Evolutionary conservation across 2,329 filamentous ascomycete species (phyloP), one percentile per base, ranked within the genome.

Genomic region (Curvularia verruculosa): DNA sequence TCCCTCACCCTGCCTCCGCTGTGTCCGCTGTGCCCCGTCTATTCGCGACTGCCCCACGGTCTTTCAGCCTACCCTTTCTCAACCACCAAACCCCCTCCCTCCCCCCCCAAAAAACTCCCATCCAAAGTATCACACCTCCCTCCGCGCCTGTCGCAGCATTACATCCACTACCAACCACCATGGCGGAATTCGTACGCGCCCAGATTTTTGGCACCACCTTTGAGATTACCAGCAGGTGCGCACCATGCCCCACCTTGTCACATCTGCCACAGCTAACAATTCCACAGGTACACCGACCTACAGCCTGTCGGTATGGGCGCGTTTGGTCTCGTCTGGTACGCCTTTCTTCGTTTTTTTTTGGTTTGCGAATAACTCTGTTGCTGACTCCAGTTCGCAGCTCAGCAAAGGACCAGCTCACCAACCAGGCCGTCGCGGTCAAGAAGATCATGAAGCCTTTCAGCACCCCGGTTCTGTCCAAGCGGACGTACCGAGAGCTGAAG

Each of bases 371-470:
- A 18, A 46, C 26, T 19, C 36, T 52, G 50, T 44, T n/a, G 57
- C 61, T 69, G 36, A 75, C 59, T 15, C 15, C 19, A 8, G 49
- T n/a, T 9, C 56, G 51, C 76, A 98, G 94, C 81, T 98, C 95
- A 64, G 95, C 95, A 56, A 94, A 92, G 81, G 95, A 99, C 79
- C 93, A 98, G 82, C 92, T 99, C 79, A 98, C 95, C 59, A 91
- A 87, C 77, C 93, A 97, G 79, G 92, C 93, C 79, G 95, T 99
- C 60, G 95, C 95, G 58, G 93, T 99, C 77, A 99, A 99, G 86
- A 99, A 99, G 87, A 99, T 99, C 75, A 98, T 99, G 94, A 99
- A 98, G 84, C 95, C 95, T 9, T 99, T 99, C 81, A 97, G 93
- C 84, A 99, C 95, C n/a, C 93, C 95, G 1, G 95, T 99, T 57